Conservation (phyloP, 163 green algal species). For the Smithsoniella earleae region DNA sequence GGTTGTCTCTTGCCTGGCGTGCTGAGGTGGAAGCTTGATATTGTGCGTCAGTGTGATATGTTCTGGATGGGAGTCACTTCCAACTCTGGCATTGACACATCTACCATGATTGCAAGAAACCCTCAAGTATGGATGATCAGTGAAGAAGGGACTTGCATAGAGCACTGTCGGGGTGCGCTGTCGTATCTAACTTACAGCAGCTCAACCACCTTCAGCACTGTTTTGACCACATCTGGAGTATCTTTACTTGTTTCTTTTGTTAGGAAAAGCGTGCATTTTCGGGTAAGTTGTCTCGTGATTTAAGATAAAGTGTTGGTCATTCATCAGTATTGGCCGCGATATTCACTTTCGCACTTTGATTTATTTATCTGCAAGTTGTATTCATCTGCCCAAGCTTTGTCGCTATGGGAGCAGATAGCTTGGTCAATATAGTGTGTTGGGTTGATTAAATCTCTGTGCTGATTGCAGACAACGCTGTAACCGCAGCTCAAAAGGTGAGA, state of each 20-base stretch:
- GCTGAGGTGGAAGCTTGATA: constrained; percentile 21
- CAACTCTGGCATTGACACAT: constrained; percentile 19
- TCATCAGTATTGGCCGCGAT: no score
- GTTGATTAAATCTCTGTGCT: background rate
- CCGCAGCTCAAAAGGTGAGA: background rate
- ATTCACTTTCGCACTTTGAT: no score
- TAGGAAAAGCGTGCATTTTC: no score
- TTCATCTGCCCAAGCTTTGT: no score
- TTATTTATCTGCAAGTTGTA: no score
- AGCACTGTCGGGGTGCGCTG: constrained; percentile 6
- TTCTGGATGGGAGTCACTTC: constrained; percentile 30
- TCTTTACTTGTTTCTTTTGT: no score
- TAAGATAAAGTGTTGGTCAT: no score
- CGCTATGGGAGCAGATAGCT: background rate
- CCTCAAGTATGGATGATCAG: constrained; percentile 30
- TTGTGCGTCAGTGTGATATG: constrained; percentile 29
- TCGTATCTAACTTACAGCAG: no score
- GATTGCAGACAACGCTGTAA: background rate
- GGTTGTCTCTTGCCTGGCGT: constrained; percentile 1
- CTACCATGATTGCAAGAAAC: constrained; percentile 26
- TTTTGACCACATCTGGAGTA: no score
- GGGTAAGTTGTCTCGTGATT: no score
- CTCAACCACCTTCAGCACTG: no score
- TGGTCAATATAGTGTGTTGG: background rate
- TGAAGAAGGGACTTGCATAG: constrained; percentile 29